Evolutionary conservation across 768 basidiomycete genomes (phyloP), one percentile per base, ranked within the genome.

Genomic region (Hypholoma sublateritium): DNA sequence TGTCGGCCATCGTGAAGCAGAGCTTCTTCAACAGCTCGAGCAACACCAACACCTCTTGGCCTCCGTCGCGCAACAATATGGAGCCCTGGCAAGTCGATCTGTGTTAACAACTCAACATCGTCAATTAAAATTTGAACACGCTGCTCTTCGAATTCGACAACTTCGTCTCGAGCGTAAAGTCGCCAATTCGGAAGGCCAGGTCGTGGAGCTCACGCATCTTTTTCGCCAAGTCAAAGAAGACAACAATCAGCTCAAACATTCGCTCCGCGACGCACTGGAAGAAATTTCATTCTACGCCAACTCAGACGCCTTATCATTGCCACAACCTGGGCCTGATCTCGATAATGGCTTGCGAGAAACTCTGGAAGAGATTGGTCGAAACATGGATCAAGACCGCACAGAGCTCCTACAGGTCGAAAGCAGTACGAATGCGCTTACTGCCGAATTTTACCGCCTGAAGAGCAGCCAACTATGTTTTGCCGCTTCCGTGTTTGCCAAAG

Each of bases 121-220:
- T 17, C 59, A 64, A 6, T 73, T 87, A 35, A 74, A 75, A 65
- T 69, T 73, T 32, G 73, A 78, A 25, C 69, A 79, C 56, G 53
- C 70, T 1, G 60, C 67, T 4, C 58, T 78, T 28, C 78, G 78
- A 45, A 54, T 63, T 46, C 78, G 74, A 7, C 70, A 74, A 22
- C 68, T 76, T 24, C 83, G 87, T 25, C 71, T 89, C 12, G 83
- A 88, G 62, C 83, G 89, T 57, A 89, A 86, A 67, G 73, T 89
- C 13, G 82, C 81, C 39, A 88, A 87, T 63, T 76, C 87, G 4
- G 85, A 89, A 54, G 83, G 72, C 16, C 88, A 91, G 65, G 85
- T 88, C 19, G 68, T 74, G 12, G 88, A 89, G 58, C 72, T 91
- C 7, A 83, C 83, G 1, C 72, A 81, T 57, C 78, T 91, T 41